These are phyloP conservation scores for Geotrichum klebahnii DNA, from an alignment of 1,139 yeast genomes.

Conservation along the genomic window DNA sequence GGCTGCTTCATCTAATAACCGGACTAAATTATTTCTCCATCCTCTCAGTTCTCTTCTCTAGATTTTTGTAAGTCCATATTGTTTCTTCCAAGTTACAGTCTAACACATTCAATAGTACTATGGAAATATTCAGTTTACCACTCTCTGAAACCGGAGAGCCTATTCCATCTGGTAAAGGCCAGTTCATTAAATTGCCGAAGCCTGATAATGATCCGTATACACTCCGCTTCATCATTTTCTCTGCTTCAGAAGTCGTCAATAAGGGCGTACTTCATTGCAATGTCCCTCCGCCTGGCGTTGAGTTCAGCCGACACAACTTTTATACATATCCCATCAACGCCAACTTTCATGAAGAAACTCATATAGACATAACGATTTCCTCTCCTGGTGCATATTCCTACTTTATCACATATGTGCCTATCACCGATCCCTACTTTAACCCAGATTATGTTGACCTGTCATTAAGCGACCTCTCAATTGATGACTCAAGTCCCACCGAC, in stretches of 20 bases:
- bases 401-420: slow-evolving; percentile 35
- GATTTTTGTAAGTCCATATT: no score
- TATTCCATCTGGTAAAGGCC: slow-evolving; percentile 43
- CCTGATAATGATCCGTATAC: slow-evolving; percentile 46
- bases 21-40: no score
- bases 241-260: slow-evolving; percentile 68
- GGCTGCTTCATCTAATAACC: no score
- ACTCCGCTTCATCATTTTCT: slow-evolving; percentile 62
- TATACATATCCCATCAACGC: slow-evolving; percentile 49
- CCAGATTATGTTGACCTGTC: not conserved
- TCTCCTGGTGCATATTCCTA: slow-evolving; percentile 77
- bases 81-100: no score
- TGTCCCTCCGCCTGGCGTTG: slow-evolving; percentile 50
- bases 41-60: no score
- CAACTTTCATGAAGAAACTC: slow-evolving; percentile 46
- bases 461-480: not conserved
- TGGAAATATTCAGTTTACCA: slow-evolving; percentile 30
- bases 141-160: slow-evolving; percentile 37
- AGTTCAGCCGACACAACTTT: slow-evolving; percentile 56
- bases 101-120: not conserved
- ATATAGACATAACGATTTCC: slow-evolving; percentile 57
- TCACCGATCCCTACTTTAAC: slow-evolving; percentile 26
- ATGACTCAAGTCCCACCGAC: not conserved
- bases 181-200: slow-evolving; percentile 53
- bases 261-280: slow-evolving; percentile 72